These are phyloP conservation scores for Seiridium cupressi DNA, from an alignment of 2,329 filamentous ascomycete genomes.

Conservation along the genomic window DNA sequence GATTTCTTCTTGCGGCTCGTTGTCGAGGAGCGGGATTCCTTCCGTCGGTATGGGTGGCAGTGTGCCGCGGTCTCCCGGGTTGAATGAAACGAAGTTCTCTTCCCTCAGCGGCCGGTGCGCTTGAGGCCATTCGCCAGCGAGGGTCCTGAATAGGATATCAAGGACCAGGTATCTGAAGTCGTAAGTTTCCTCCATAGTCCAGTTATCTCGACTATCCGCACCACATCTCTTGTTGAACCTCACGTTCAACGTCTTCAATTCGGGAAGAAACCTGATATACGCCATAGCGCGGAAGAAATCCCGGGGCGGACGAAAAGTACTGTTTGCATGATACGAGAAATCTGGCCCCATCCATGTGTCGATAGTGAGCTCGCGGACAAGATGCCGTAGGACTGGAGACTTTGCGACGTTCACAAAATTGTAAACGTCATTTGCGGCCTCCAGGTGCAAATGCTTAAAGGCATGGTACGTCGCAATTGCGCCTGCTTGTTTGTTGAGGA, in stretches of 20 bases:
- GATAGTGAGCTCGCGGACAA: conserved; percentile 9
- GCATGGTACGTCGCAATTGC: conserved; percentile 1
- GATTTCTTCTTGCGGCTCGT: background rate
- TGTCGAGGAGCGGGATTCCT: background rate
- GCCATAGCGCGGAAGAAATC: conserved; percentile 5
- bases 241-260: background rate
- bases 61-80: background rate
- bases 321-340: background rate
- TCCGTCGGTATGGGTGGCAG: background rate
- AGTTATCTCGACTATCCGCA: background rate
- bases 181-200: background rate
- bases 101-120: background rate
- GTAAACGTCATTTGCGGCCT: background rate
- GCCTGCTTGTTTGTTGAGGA: conserved; percentile 3
- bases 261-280: background rate
- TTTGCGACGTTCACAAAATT: conserved; percentile 5
- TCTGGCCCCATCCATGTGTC: conserved; percentile 5
- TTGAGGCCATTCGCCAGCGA: conserved; percentile 5
- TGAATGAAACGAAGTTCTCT: background rate
- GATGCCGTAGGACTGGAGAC: background rate
- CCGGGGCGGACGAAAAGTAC: background rate
- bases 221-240: background rate
- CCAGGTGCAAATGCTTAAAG: conserved; percentile 5
- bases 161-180: background rate
- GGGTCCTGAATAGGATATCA: conserved; percentile 5